Conservation (phyloP, 192 early-diverging fungal species). For the Helicostylum pulchrum region DNA sequence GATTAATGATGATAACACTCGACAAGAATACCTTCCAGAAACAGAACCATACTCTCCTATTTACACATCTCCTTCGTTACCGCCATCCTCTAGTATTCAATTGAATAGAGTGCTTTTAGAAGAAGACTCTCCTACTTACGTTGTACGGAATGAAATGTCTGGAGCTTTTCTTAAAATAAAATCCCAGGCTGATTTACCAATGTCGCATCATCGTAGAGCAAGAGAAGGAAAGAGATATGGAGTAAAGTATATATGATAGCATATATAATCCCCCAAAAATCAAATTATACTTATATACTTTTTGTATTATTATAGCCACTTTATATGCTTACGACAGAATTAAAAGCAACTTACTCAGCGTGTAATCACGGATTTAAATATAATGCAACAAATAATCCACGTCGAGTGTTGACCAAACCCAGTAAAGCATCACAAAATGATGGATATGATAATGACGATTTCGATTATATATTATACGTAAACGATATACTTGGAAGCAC, state of each 20-base stretch:
- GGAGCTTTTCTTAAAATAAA: slow-evolving; percentile 9
- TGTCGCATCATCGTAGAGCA: slow-evolving; percentile 11
- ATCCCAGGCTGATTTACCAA: slow-evolving; percentile 1
- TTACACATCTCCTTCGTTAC: neutral
- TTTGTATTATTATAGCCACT: slow-evolving; percentile 20
- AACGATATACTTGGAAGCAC: slow-evolving; percentile 90
- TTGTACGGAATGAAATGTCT: neutral
- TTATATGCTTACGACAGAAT: slow-evolving; percentile 20
- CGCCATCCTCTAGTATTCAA: slow-evolving; percentile 1
- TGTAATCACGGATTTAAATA: slow-evolving; percentile 84
- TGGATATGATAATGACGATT: slow-evolving; percentile 93
- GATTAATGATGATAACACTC: slow-evolving; percentile 24
- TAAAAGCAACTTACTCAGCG: slow-evolving; percentile 25
- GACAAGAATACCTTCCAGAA: neutral
- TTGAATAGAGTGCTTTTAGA: neutral
- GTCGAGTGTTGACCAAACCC: slow-evolving; percentile 95
- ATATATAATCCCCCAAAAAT: neutral
- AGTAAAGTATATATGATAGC: slow-evolving; percentile 9
- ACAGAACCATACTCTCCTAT: neutral
- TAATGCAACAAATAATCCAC: slow-evolving; percentile 77
- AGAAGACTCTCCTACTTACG: neutral
- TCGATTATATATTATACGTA: slow-evolving; percentile 96
- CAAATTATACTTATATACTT: neutral
- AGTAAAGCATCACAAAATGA: slow-evolving; percentile 88
- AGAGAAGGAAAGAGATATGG: slow-evolving; percentile 12